Evolutionary conservation across 2,329 filamentous ascomycete genomes (phyloP).

Genomic region (Colletotrichum caudatum): DNA sequence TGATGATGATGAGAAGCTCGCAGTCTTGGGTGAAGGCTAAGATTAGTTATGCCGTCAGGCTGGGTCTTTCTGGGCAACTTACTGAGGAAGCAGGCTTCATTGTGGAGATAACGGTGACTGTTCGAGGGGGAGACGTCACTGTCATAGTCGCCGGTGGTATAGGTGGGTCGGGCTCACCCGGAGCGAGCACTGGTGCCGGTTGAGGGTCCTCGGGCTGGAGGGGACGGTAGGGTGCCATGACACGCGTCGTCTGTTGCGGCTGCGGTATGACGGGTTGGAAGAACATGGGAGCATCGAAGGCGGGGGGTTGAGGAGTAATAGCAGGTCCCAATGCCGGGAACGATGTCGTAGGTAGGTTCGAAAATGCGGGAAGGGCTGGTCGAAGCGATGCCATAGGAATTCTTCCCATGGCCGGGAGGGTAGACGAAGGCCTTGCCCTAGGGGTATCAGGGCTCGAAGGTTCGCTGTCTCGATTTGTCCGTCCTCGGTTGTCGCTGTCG

Average conservation of each 20-base stretch:
- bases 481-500: slow-evolving; percentile 25
- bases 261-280: slow-evolving; percentile 2
- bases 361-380: slow-evolving; percentile 3
- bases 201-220: slow-evolving; percentile 25
- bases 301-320: slow-evolving; percentile 6
- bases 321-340: neutral
- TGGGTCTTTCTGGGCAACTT: neutral
- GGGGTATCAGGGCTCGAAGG: slow-evolving; percentile 31
- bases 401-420: neutral
- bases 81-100: slow-evolving; percentile 27
- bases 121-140: slow-evolving; percentile 29
- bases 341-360: slow-evolving; percentile 4
- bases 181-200: slow-evolving; percentile 31
- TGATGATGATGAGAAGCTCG: slow-evolving; percentile 11
- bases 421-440: slow-evolving; percentile 15
- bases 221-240: slow-evolving; percentile 5
- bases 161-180: slow-evolving; percentile 32
- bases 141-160: slow-evolving; percentile 33
- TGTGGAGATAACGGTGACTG: slow-evolving; percentile 30
- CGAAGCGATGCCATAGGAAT: slow-evolving; percentile 24
- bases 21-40: slow-evolving; percentile 20
- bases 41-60: neutral
- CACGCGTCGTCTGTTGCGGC: slow-evolving; percentile 2
- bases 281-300: neutral
- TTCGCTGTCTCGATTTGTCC: slow-evolving; percentile 9